Evolutionary conservation across 2,329 filamentous ascomycete species (phyloP), one percentile per base, ranked within the genome.

Genomic region (Diaporthe citri): DNA sequence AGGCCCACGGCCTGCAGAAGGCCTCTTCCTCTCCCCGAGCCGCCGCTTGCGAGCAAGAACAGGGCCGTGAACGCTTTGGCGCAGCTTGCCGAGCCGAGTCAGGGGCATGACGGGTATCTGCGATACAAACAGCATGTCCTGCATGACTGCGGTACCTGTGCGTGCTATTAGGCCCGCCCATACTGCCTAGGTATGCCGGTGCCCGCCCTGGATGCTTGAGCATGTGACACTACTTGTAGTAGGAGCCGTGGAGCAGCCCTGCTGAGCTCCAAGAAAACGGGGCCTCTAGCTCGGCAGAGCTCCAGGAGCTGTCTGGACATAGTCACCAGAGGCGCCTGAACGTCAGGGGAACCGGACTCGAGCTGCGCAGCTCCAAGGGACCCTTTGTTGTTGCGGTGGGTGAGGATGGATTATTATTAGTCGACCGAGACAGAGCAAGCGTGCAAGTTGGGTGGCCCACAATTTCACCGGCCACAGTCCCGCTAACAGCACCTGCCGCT

Each of bases 91-190:
- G 64, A 10, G 31, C n/a, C 48, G 34, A 69, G 46, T 55, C 64
- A 51, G 48, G 64, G 62, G 34, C 64, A 52, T 41, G n/a, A 31
- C 41, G 46, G 46, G 31, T 52, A 51, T 39, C n/a, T 67, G 43
- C 31, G 39, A 36, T 39, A 60, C 57, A 59, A 59, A 13, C n/a
- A 41, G 34, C 36, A 25, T 7, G 20, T 39, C 34, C 36, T 41
- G 57, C 57, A 41, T 36, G 36, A 41, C 13, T 41, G 20, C 34
- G 34, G 20, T 17, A n/a, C 3, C 56, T 39, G 56, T 15, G 56
- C 56, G 13, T 57, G 10, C 28, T 20, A 7, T 34, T 9, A 20
- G 52, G 52, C 52, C 28, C 25, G 62, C 43, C 46, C 22, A 25
- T 13, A 34, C 7, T 31, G n/a, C n/a, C n/a, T n/a, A n/a, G n/a